Conservation (phyloP, 202 grass and related monocot genomes). For the Brachypodium distachyon region DNA sequence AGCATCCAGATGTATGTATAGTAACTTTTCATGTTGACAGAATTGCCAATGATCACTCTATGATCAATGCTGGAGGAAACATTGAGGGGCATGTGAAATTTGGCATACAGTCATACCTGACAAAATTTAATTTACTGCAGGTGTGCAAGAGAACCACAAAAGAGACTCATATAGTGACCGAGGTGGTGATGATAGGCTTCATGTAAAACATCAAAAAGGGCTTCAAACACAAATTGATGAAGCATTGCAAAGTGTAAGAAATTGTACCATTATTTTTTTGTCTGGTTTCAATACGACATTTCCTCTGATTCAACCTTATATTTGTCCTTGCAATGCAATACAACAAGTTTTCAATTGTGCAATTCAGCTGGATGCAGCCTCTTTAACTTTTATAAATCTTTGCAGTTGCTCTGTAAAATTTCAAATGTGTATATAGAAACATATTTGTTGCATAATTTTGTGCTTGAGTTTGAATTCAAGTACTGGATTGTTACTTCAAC, state of each 20-base stretch:
- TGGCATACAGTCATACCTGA: slow-evolving; percentile 21
- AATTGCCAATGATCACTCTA: slow-evolving; percentile 7
- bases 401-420: neutral
- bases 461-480: slow-evolving; percentile 8
- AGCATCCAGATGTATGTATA: slow-evolving; percentile 33
- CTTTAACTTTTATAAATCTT: neutral
- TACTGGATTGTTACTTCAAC: neutral
- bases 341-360: neutral
- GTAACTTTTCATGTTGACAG: neutral
- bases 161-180: slow-evolving; percentile 21
- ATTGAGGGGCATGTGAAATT: neutral
- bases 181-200: slow-evolving; percentile 18
- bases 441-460: neutral
- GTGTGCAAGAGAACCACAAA: slow-evolving; percentile 21
- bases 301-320: neutral
- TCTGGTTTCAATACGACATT: neutral
- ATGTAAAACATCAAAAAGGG: slow-evolving; percentile 22
- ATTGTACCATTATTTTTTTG: neutral
- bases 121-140: slow-evolving; percentile 23
- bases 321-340: neutral
- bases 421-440: neutral
- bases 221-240: neutral
- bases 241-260: slow-evolving; percentile 31
- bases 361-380: neutral
- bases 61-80: neutral